A percentile compares a stretch with the other conserved stretches of the same genome.
Conservation (phyloP, 2,329 filamentous ascomycete species). For the Talaromyces sp. region DNA sequence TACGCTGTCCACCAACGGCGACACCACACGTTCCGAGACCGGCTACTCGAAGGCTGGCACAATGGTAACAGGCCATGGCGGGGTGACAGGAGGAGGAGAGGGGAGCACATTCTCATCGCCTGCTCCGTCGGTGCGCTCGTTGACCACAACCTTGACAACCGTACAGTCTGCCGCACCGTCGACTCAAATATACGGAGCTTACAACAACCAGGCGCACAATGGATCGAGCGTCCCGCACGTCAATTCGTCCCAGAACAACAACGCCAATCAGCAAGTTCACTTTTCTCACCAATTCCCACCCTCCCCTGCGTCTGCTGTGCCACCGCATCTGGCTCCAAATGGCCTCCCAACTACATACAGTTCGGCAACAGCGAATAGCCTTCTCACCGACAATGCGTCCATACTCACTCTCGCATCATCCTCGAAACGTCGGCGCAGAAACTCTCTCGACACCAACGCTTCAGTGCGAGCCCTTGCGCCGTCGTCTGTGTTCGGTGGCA, state of each 20-base stretch:
- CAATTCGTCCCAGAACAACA: slow-evolving; percentile 29
- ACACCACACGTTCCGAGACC: slow-evolving; percentile 66
- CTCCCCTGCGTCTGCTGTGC: slow-evolving; percentile 55
- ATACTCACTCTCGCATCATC: slow-evolving; percentile 61
- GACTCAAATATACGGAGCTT: slow-evolving; percentile 33
- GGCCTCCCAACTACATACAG: slow-evolving; percentile 52
- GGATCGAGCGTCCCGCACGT: slow-evolving; percentile 25
- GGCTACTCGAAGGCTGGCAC: slow-evolving; percentile 79
- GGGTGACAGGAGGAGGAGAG: slow-evolving; percentile 61
- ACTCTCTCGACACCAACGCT: slow-evolving; percentile 61
- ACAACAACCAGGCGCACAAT: slow-evolving; percentile 19
- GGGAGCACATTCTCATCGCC: slow-evolving; percentile 62
- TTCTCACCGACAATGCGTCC: slow-evolving; percentile 60
- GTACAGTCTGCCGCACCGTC: slow-evolving; percentile 57
- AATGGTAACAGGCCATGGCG: slow-evolving; percentile 60
- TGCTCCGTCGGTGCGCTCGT: slow-evolving; percentile 57
- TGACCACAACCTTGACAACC: slow-evolving; percentile 61
- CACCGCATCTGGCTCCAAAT: slow-evolving; percentile 51
- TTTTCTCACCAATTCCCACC: slow-evolving; percentile 58
- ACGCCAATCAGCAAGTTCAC: slow-evolving; percentile 39
- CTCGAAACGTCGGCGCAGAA: slow-evolving; percentile 57
- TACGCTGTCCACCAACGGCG: slow-evolving; percentile 77
- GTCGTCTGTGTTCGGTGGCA: slow-evolving; percentile 58
- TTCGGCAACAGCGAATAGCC: slow-evolving; percentile 56
- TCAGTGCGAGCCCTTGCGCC: slow-evolving; percentile 59